These are phyloP conservation scores for Pichia sp. DNA, from an alignment of 1,139 yeast species.

Conservation along the genomic window DNA sequence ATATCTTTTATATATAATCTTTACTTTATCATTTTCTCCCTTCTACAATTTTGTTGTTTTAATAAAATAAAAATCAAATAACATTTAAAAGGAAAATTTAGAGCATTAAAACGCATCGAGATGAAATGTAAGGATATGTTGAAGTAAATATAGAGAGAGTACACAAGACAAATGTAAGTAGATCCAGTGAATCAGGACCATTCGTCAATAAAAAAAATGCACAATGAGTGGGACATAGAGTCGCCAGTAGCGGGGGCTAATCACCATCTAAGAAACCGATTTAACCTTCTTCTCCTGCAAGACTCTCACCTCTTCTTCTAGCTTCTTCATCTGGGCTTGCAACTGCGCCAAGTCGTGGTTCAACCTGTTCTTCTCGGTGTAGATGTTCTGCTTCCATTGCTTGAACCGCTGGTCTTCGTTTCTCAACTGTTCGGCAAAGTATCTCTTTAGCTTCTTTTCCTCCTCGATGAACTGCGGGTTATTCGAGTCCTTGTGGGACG, in stretches of 20 bases:
- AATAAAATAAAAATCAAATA: constrained; percentile 3
- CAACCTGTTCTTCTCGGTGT: constrained; percentile 88
- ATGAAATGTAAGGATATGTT: constrained; percentile 1
- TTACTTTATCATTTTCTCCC: constrained; percentile 10
- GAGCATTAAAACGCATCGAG: background rate
- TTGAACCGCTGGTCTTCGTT: constrained; percentile 95
- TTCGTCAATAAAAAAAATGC: background rate
- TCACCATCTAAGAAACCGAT: background rate
- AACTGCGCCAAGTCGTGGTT: constrained; percentile 91
- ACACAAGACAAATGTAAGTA: background rate
- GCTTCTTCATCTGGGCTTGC: constrained; percentile 63
- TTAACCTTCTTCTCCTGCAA: constrained; percentile 50
- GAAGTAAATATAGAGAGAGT: constrained; percentile 11
- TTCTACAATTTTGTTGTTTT: constrained; percentile 11
- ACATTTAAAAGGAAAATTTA: background rate
- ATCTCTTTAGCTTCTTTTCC: constrained; percentile 88
- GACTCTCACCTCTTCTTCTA: constrained; percentile 70
- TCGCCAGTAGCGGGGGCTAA: background rate
- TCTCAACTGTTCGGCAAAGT: constrained; percentile 97
- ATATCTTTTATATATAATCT: constrained; percentile 5
- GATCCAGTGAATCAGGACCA: background rate
- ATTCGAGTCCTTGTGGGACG: constrained; percentile 40
- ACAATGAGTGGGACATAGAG: background rate
- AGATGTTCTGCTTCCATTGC: constrained; percentile 97
- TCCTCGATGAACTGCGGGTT: constrained; percentile 95